Conservation (phyloP, 2,329 filamentous ascomycete species). For the Ophiocordyceps camponoti-saundersi region DNA sequence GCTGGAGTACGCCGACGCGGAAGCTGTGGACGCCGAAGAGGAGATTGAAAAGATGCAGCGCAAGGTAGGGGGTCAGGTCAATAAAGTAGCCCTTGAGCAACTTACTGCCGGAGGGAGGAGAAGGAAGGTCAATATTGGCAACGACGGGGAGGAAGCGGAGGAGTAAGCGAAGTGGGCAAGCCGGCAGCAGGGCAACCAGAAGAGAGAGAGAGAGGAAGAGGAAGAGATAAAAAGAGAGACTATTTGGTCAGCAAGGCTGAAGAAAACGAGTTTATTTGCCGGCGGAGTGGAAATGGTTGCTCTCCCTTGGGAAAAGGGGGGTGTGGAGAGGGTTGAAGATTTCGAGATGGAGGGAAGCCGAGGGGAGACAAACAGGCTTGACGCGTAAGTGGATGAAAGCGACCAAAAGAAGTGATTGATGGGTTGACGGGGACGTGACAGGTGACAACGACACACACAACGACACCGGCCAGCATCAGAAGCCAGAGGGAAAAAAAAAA, state of each 20-base stretch:
- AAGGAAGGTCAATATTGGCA: conserved; percentile 76
- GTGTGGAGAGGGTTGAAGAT: not conserved
- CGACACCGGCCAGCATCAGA: no score
- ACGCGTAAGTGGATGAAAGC: not conserved
- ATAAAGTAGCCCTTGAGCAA: conserved; percentile 79
- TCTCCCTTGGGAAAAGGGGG: conserved; percentile 6
- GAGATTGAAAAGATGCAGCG: conserved; percentile 95
- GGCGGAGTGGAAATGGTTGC: not conserved
- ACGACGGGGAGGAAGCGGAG: conserved; percentile 43
- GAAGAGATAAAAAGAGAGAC: not conserved
- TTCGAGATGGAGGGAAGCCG: not conserved
- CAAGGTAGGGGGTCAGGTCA: conserved; percentile 80
- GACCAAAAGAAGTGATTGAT: not conserved
- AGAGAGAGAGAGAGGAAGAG: not conserved
- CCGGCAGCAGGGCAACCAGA: not conserved
- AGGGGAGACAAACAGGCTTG: not conserved
- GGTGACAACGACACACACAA: not conserved
- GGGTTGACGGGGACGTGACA: not conserved
- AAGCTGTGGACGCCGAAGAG: conserved; percentile 81
- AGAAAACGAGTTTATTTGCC: not conserved
- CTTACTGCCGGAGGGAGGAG: conserved; percentile 71
- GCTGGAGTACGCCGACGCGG: conserved; percentile 78
- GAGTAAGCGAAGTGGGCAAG: conserved; percentile 8
- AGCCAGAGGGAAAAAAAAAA: no score
- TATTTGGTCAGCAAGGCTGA: not conserved